Conservation (phyloP, 768 basidiomycete species). For the Podaxis sp. region DNA sequence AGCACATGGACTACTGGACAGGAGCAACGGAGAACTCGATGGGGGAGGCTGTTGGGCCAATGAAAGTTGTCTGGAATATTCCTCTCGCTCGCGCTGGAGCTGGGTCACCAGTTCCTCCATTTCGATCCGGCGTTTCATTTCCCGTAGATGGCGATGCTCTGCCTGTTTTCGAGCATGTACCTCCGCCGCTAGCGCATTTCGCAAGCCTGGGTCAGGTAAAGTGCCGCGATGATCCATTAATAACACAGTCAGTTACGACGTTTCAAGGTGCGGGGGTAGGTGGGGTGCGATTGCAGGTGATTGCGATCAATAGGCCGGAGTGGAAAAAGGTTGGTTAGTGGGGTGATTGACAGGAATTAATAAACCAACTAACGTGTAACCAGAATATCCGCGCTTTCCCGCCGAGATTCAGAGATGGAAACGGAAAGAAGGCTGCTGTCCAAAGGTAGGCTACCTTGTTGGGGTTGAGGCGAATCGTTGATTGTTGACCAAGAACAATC, state of each 20-base stretch:
- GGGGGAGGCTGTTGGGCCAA: not conserved
- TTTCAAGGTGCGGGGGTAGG: not conserved
- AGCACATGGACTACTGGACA: constrained; percentile 11
- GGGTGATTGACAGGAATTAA: not conserved
- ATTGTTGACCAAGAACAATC: not conserved
- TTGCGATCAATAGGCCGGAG: not conserved
- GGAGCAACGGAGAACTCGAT: constrained; percentile 9
- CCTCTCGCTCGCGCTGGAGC: constrained; percentile 12
- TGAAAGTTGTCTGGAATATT: not conserved
- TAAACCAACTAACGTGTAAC: constrained; percentile 5
- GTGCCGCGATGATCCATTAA: not conserved
- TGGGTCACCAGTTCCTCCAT: constrained; percentile 12
- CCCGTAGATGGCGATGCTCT: constrained; percentile 7
- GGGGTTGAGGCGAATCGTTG: not conserved
- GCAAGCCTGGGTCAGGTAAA: constrained; percentile 1
- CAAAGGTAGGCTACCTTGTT: not conserved
- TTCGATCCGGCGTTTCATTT: constrained; percentile 11
- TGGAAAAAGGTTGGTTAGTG: not conserved
- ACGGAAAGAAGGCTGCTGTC: not conserved
- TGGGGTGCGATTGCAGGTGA: not conserved
- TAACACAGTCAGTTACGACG: not conserved
- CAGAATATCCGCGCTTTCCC: not conserved
- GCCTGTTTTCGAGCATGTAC: constrained; percentile 5
- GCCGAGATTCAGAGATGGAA: not conserved
- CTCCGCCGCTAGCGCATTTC: constrained; percentile 8